These are phyloP conservation scores for Pseudevernia furfuracea DNA, from an alignment of 495 filamentous ascomycete species.

Conservation along the genomic window DNA sequence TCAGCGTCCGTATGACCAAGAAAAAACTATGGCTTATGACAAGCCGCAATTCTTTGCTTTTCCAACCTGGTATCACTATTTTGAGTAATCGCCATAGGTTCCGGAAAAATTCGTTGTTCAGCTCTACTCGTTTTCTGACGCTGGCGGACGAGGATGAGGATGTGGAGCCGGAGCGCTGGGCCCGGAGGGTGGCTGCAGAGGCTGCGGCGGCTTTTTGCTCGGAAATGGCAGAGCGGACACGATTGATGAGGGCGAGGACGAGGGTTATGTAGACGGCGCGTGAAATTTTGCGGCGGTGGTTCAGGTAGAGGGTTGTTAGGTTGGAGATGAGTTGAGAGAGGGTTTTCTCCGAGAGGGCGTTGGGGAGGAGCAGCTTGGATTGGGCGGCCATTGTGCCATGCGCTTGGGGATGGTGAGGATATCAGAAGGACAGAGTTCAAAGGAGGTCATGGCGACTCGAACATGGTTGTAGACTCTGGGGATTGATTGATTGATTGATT, in stretches of 20 bases:
- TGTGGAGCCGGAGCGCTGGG: conserved; percentile 55
- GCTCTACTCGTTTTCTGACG: conserved; percentile 72
- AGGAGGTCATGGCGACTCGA: background rate
- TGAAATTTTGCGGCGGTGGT: conserved; percentile 81
- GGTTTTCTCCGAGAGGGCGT: conserved; percentile 55
- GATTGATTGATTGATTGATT: too few relatives aligned
- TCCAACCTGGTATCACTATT: conserved; percentile 85
- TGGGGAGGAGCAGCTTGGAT: conserved; percentile 60
- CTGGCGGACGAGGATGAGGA: conserved; percentile 42
- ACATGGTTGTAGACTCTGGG: background rate
- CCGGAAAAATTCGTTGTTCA: conserved; percentile 93
- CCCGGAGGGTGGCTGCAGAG: conserved; percentile 34
- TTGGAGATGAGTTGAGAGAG: conserved; percentile 66
- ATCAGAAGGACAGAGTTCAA: background rate
- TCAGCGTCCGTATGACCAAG: conserved; percentile 76
- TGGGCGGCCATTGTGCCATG: conserved; percentile 58
- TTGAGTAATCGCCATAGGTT: conserved; percentile 68
- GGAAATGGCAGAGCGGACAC: conserved; percentile 81
- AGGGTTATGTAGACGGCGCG: conserved; percentile 88
- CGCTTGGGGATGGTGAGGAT: background rate
- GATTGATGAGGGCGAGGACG: conserved; percentile 77
- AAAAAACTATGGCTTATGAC: conserved; percentile 82
- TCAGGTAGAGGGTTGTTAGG: conserved; percentile 68
- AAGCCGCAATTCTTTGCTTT: conserved; percentile 78
- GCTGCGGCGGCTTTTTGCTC: conserved; percentile 75